Percentiles rank a stretch among this genome's conserved stretches.
Evolutionary conservation across 1,139 yeast species (phyloP).

Genomic region (Chernovozyma sophiae-reginae): DNA sequence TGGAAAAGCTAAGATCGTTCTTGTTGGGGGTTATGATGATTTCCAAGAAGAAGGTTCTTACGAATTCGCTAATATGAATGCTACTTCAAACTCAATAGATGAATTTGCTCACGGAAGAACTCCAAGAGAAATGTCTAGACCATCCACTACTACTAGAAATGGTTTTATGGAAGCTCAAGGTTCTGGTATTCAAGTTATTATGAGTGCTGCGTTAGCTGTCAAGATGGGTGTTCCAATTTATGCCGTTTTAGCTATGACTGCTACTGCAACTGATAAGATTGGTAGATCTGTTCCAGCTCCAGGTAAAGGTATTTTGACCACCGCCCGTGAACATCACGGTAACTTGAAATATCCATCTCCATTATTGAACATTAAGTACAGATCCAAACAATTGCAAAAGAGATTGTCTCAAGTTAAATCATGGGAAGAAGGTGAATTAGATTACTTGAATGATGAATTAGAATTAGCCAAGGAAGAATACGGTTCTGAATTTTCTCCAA

Average conservation of each 20-base stretch:
- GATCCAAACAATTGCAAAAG: constrained; percentile 82
- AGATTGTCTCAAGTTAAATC: constrained; percentile 74
- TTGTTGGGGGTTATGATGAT: constrained; percentile 99
- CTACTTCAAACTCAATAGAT: constrained; percentile 83
- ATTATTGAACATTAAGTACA: constrained; percentile 84
- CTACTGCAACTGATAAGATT: constrained; percentile 97
- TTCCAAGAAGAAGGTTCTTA: constrained; percentile 99
- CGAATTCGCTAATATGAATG: constrained; percentile 98
- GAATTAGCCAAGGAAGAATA: constrained; percentile 67
- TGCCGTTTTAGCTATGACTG: constrained; percentile 89
- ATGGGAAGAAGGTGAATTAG: constrained; percentile 84
- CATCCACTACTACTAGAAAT: constrained; percentile 90
- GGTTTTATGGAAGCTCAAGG: constrained; percentile 99
- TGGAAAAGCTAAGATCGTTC: constrained; percentile 92
- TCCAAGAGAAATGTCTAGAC: constrained; percentile 98
- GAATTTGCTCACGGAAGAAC: constrained; percentile 96
- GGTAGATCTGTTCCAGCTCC: constrained; percentile 99
- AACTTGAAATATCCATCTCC: constrained; percentile 77
- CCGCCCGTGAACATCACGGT: constrained; percentile 92
- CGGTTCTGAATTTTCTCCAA: constrained; percentile 43
- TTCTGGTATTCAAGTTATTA: constrained; percentile 95
- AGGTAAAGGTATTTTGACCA: constrained; percentile 98
- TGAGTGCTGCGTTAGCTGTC: constrained; percentile 91
- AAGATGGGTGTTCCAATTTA: constrained; percentile 99
- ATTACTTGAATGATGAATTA: constrained; percentile 44